Conservation (phyloP, 225 moss, liverwort and hornwort species). For the Sphagnum contortum region DNA sequence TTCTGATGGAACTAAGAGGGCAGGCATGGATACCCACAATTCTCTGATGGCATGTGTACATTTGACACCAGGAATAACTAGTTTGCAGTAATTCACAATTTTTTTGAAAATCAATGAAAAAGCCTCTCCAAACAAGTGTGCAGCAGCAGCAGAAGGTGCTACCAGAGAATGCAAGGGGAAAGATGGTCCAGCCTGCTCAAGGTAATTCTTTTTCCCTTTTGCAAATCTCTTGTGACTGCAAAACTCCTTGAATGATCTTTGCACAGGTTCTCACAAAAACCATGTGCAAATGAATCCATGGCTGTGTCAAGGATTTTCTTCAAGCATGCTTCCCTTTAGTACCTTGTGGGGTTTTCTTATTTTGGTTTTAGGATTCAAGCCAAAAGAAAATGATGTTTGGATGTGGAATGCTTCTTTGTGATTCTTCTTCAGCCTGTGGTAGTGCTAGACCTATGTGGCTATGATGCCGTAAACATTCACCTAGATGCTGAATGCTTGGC, state of each 20-base stretch:
- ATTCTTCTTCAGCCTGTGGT: too few relatives aligned
- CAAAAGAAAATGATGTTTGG: too few relatives aligned
- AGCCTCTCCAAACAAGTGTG: neutral
- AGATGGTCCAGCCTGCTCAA: slow-evolving; percentile 2
- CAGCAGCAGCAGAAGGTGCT: neutral
- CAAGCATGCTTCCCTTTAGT: too few relatives aligned
- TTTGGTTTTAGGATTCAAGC: too few relatives aligned
- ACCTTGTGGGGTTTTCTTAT: too few relatives aligned
- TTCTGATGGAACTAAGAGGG: neutral
- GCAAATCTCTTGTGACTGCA: neutral
- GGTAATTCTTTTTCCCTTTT: neutral
- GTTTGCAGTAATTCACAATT: too few relatives aligned
- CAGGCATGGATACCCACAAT: too few relatives aligned
- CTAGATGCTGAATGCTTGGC: neutral
- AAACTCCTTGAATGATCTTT: neutral
- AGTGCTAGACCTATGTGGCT: neutral
- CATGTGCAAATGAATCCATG: neutral
- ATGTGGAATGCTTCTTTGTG: too few relatives aligned
- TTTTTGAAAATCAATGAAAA: neutral
- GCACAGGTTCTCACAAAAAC: neutral
- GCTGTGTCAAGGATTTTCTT: neutral
- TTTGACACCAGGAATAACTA: too few relatives aligned
- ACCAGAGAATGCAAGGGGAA: neutral
- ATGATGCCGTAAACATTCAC: neutral
- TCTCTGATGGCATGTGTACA: too few relatives aligned